These are phyloP conservation scores for Arabidopsis lyrata DNA, from an alignment of 441 rosid species.

Conservation along the genomic window DNA sequence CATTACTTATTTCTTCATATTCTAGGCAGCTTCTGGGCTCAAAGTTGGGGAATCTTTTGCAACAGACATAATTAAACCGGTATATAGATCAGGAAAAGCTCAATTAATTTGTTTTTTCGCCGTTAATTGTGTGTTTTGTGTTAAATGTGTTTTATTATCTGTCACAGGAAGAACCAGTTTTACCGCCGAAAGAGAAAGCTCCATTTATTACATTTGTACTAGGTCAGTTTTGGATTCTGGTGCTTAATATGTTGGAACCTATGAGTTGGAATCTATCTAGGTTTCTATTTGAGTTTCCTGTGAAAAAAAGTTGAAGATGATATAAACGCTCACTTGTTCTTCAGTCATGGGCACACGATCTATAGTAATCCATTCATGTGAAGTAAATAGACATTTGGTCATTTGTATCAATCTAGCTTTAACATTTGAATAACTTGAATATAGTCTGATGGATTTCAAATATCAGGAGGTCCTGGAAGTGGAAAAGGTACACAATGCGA, in stretches of 20 bases:
- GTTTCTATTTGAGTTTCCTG: not conserved
- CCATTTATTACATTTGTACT: slow-evolving; percentile 85
- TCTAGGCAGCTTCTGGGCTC: slow-evolving; percentile 54
- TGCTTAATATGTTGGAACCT: slow-evolving; percentile 6
- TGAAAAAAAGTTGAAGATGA: not conserved
- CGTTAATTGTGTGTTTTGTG: not conserved
- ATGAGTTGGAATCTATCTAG: slow-evolving; percentile 7
- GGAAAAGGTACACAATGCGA: slow-evolving; percentile 83
- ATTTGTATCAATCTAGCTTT: no score
- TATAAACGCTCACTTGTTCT: not conserved
- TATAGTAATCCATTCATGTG: not conserved
- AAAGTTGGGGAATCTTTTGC: slow-evolving; percentile 48
- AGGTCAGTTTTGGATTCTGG: slow-evolving; percentile 53
- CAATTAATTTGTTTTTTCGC: not conserved
- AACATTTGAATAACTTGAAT: not conserved
- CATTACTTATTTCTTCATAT: not conserved
- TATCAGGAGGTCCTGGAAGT: slow-evolving; percentile 79
- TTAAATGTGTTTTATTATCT: slow-evolving; percentile 26
- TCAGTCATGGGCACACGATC: not conserved
- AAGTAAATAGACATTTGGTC: not conserved
- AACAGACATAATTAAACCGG: slow-evolving; percentile 56
- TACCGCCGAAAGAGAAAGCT: slow-evolving; percentile 49
- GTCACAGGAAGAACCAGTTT: slow-evolving; percentile 54
- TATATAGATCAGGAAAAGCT: slow-evolving; percentile 32
- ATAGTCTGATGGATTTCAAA: not conserved